Percentiles rank a stretch among this genome's conserved stretches.
These are phyloP conservation scores for Botrytis sinoallii DNA, from an alignment of 2,329 filamentous ascomycete genomes.

Conservation along the genomic window DNA sequence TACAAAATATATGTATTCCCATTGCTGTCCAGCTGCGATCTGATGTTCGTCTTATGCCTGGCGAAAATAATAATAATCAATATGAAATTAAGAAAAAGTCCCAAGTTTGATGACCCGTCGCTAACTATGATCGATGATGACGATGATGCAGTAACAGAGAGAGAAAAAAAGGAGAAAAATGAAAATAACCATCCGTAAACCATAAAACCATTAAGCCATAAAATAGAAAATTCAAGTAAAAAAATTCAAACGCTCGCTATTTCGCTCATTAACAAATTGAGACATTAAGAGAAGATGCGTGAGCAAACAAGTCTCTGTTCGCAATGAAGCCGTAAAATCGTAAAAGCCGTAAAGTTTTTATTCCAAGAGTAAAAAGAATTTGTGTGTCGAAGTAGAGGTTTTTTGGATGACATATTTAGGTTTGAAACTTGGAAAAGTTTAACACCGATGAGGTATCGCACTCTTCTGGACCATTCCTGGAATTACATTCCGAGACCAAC, in stretches of 20 bases:
- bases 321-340: conserved; percentile 30
- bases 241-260: conserved; percentile 30
- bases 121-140: conserved; percentile 22
- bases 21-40: conserved; percentile 20
- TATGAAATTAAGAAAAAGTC: conserved; percentile 18
- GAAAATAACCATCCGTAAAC: conserved; percentile 7
- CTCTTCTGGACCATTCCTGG: conserved; percentile 35
- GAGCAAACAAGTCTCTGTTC: conserved; percentile 47
- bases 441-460: conserved; percentile 24
- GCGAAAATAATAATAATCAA: conserved; percentile 4
- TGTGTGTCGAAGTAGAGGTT: conserved; percentile 21
- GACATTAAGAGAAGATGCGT: conserved; percentile 41
- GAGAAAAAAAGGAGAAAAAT: conserved; percentile 6
- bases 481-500: conserved; percentile 76
- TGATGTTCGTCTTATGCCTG: conserved; percentile 20
- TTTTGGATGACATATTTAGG: not conserved
- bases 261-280: conserved; percentile 32
- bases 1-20: conserved; percentile 16
- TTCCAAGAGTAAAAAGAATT: conserved; percentile 4
- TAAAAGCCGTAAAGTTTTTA: conserved; percentile 26
- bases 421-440: not conserved
- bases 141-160: conserved; percentile 16
- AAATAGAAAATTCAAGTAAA: conserved; percentile 39
- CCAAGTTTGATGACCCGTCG: conserved; percentile 20
- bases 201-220: conserved; percentile 34